A percentile compares a stretch with the other conserved stretches of the same genome.
Conservation (phyloP, 2,329 filamentous ascomycete genomes). For the Pseudophaeomoniella oleicola region DNA sequence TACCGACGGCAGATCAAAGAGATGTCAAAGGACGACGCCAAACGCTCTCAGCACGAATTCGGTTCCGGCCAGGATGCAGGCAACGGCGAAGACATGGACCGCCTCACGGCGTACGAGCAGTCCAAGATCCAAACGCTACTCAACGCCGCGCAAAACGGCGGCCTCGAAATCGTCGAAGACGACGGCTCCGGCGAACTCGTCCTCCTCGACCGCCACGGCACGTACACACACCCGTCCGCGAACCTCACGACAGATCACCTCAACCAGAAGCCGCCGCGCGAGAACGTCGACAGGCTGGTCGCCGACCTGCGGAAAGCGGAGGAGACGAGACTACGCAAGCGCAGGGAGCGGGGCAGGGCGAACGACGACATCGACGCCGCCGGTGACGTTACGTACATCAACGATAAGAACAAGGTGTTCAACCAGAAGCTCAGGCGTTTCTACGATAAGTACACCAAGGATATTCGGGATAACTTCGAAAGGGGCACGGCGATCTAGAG, state of each 20-base stretch:
- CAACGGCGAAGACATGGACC: not conserved
- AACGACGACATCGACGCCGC: constrained; percentile 54
- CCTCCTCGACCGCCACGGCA: constrained; percentile 79
- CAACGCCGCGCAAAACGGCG: constrained; percentile 67
- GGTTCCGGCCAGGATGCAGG: not conserved
- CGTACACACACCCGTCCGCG: constrained; percentile 66
- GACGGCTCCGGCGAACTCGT: constrained; percentile 76
- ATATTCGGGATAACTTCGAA: constrained; percentile 96
- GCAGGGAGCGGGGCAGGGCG: constrained; percentile 60
- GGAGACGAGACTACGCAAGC: constrained; percentile 71
- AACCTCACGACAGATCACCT: constrained; percentile 69
- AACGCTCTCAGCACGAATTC: not conserved
- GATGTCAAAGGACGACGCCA: constrained; percentile 46
- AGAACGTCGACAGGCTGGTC: constrained; percentile 76
- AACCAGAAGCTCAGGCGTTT: constrained; percentile 93
- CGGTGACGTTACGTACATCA: constrained; percentile 94
- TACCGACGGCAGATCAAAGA: constrained; percentile 84
- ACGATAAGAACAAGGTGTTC: constrained; percentile 99
- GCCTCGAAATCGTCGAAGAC: constrained; percentile 89
- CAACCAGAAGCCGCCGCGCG: constrained; percentile 75
- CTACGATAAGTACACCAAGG: constrained; percentile 96
- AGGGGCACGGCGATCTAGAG: constrained; percentile 92
- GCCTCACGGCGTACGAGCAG: not conserved
- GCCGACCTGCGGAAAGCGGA: constrained; percentile 78
- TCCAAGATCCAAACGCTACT: constrained; percentile 51